A percentile compares a stretch with the other conserved stretches of the same genome.
phyloP scores from a whole-genome alignment of 2,329 filamentous ascomycete genomes.

The Aspergillus bombycis region DNA sequence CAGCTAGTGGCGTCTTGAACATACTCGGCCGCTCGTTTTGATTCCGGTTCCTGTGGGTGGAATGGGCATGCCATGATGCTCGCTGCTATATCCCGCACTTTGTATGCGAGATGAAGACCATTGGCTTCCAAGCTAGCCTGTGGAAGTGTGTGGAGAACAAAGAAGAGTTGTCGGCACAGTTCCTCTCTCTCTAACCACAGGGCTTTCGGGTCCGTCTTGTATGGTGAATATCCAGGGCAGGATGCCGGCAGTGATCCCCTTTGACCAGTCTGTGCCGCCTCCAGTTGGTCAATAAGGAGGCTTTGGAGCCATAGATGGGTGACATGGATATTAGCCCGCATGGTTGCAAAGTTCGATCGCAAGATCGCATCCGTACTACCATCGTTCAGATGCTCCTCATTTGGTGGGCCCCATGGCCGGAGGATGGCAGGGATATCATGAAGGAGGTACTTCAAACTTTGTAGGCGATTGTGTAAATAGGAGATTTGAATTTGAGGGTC shows the following conservation, averaged over 20 bases:
- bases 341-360: no score
- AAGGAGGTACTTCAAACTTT: constrained; percentile 30
- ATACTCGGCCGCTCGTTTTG: constrained; percentile 17
- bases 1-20: constrained; percentile 16
- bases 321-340: constrained; percentile 39
- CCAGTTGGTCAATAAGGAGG: constrained; percentile 39
- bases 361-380: no score
- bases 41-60: constrained; percentile 18
- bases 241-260: background rate
- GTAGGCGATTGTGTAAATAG: constrained; percentile 30
- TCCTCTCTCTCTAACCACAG: constrained; percentile 42
- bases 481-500: constrained; percentile 15
- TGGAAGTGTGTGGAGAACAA: constrained; percentile 38
- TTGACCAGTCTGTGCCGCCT: constrained; percentile 18
- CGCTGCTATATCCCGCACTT: constrained; percentile 41
- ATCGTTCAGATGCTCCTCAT: background rate
- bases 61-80: constrained; percentile 40
- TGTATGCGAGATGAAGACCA: constrained; percentile 40
- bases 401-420: constrained; percentile 1
- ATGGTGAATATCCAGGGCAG: no score
- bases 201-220: background rate
- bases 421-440: constrained; percentile 3
- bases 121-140: constrained; percentile 38
- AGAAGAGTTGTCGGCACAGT: constrained; percentile 41
- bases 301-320: constrained; percentile 46